Base-by-base conservation (phyloP, 306 rosid species). In the Pterocarpus macrocarpus region DNA sequence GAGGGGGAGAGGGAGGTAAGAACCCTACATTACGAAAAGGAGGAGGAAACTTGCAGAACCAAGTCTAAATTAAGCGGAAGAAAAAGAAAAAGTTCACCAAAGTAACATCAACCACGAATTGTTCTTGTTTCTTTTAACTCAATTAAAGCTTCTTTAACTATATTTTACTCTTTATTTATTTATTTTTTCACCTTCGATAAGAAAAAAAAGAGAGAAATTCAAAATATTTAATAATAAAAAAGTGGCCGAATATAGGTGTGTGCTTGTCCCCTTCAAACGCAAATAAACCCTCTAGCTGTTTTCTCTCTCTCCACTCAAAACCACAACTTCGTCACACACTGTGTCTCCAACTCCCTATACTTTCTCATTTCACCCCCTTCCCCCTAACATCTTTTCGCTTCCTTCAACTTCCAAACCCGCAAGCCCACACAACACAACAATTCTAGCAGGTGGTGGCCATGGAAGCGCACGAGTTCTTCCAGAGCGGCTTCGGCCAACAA, bases 391-490 rank as follows among this genome's bases (percentile, higher is more conserved):
- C 41, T 8, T 81, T 66, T 71, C 64, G 34, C 72, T 45, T 73
- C 78, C 47, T 43, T 43, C 6, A 17, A 50, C 75, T 73, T 74
- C 81, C 80, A 74, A 39, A 43, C 47, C 61, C 71, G 8, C 44
- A 52, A 43, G 10, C 47, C 6, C 2, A 16, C 58, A 5, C 36
- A 61, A 7, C 76, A 39, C 8, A 43, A 43, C 53, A 10, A 47
- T 47, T 47, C 28, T 47, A 4, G 15, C 13, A 2, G 4, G 53
- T 16, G 1, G 61, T 55, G 30, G 30, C 30, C 67, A 82, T 95
- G 98, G 98, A 95, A 76, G 94, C 90, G 8, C 90, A 92, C 0
- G 89, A 92, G 58, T 80, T 80, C 78, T 87, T 69, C 68, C 90
- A 90, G 49, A 79, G 66, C 81, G 57, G 11, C 56, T 90, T 88